These are phyloP conservation scores for Exophiala aquamarina DNA, from an alignment of 2,329 filamentous ascomycete species.

Conservation along the genomic window DNA sequence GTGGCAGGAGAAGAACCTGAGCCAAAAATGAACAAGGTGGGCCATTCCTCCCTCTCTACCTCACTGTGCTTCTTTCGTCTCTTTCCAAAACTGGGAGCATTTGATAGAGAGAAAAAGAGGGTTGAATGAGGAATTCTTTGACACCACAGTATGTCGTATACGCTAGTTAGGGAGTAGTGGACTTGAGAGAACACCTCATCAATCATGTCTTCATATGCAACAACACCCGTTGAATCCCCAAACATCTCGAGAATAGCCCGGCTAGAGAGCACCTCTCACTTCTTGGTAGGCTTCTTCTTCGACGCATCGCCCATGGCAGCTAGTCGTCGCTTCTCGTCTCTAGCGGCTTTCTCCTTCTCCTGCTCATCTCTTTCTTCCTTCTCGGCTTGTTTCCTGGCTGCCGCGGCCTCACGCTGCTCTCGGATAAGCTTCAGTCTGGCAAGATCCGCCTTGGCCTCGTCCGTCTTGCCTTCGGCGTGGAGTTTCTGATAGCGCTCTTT, in stretches of 20 bases:
- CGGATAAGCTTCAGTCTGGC: conserved; percentile 78
- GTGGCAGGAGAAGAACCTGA: no score
- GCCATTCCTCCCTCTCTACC: no score
- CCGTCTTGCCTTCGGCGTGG: conserved; percentile 93
- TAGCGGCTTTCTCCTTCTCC: conserved; percentile 37
- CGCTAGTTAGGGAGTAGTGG: no score
- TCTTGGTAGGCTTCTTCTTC: conserved; percentile 33
- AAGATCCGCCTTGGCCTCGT: conserved; percentile 87
- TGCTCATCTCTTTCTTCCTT: conserved; percentile 51
- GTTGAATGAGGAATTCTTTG: no score
- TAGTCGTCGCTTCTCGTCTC: conserved; percentile 41
- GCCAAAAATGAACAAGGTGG: no score
- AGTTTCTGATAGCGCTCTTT: conserved; percentile 90
- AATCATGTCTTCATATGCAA: no score
- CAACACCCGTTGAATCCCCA: no score
- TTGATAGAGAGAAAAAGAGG: no score
- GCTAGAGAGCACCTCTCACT: conserved; percentile 10
- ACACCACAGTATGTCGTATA: no score
- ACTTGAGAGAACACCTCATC: no score
- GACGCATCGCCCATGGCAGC: conserved; percentile 37
- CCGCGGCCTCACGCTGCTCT: conserved; percentile 82
- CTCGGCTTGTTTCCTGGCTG: conserved; percentile 77
- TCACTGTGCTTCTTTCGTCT: no score
- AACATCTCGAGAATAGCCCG: neutral
- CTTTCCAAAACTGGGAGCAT: no score